Evolutionary conservation across 2,329 filamentous ascomycete genomes (phyloP), one percentile per base, ranked within the genome.

Genomic region (Emergomyces africanus): DNA sequence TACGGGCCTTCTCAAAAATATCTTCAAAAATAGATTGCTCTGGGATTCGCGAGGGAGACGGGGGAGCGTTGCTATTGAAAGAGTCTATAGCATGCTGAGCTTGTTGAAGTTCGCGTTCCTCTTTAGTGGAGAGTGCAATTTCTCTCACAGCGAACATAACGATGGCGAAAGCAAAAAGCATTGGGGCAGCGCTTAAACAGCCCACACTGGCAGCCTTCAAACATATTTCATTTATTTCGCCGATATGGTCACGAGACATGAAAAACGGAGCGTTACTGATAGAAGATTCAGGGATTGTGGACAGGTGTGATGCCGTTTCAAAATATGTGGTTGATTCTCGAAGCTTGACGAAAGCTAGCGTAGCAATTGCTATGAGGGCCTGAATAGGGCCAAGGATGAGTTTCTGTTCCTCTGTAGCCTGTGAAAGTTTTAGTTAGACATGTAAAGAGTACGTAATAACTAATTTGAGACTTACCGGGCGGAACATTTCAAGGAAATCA

Each of bases 151-250:
- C 79, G 66, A 87, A 82, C 10, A 91, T 77, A 30, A 96, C 81
- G 54, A 92, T 77, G 3, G 86, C 84, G 91, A 91, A 97, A 2
- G 88, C 83, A 64, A 95, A 88, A 23, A 89, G 81, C 20, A 88
- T 83, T 1, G 89, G 89, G 59, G 83, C 84, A 23, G 88, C 87
- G 41, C 83, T 82, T 42, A 78, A 76, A n/a, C 82, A 77, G 18
- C 80, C 80, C 23, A 74, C 69, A 33, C 78, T 78, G 14, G 83
- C 80, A 8, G 84, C 82, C 59, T 78, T 76, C 28, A 86, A 73
- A 39, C 96, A 78, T n/a, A 86, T 81, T 57, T 81, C 81, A 65
- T 92, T 89, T 15, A 96, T 81, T 58, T 85, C 81, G 54, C 83
- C 80, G n/a, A 95, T 78, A 23, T 87, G 82, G 6, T 83, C 80